phyloP scores from a whole-genome alignment of 805 yeast species.

The Saccharomycopsis malanga region DNA sequence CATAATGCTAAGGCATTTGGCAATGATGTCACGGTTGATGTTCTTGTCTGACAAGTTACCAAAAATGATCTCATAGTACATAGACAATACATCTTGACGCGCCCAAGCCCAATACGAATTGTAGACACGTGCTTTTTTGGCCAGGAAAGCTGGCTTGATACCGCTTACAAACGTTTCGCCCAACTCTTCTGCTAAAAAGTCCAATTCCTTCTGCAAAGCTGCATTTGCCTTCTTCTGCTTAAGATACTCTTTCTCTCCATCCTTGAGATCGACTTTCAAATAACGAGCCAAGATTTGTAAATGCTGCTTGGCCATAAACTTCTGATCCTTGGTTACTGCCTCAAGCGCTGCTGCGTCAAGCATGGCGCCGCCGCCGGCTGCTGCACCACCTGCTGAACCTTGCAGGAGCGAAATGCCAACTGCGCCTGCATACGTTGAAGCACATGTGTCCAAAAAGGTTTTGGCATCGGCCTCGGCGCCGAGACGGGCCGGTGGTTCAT shows the following conservation, averaged over 20 bases:
- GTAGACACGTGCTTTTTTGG: constrained; percentile 89
- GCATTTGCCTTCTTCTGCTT: constrained; percentile 74
- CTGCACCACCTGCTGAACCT: constrained; percentile 45
- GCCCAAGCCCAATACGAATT: constrained; percentile 99
- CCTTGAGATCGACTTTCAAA: constrained; percentile 83
- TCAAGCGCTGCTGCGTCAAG: constrained; percentile 96
- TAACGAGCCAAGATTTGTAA: constrained; percentile 92
- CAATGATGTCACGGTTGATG: constrained; percentile 91
- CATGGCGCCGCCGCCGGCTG: constrained; percentile 60
- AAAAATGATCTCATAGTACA: constrained; percentile 93
- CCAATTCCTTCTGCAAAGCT: constrained; percentile 82
- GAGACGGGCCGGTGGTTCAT: constrained; percentile 87
- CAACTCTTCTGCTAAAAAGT: constrained; percentile 61
- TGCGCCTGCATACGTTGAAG: constrained; percentile 77
- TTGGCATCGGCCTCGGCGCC: constrained; percentile 86
- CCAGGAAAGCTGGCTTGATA: constrained; percentile 81
- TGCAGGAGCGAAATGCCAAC: constrained; percentile 73
- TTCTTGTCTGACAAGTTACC: constrained; percentile 80
- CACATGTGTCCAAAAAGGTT: constrained; percentile 71
- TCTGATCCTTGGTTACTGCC: constrained; percentile 42
- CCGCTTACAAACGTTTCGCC: constrained; percentile 95
- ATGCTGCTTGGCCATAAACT: constrained; percentile 43
- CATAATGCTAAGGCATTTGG: constrained; percentile 96
- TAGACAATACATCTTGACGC: constrained; percentile 87
- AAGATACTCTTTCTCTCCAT: constrained; percentile 80